A percentile compares a stretch with the other conserved stretches of the same genome.
These are phyloP conservation scores for Malus sieversii DNA, from an alignment of 306 rosid species.

Conservation along the genomic window DNA sequence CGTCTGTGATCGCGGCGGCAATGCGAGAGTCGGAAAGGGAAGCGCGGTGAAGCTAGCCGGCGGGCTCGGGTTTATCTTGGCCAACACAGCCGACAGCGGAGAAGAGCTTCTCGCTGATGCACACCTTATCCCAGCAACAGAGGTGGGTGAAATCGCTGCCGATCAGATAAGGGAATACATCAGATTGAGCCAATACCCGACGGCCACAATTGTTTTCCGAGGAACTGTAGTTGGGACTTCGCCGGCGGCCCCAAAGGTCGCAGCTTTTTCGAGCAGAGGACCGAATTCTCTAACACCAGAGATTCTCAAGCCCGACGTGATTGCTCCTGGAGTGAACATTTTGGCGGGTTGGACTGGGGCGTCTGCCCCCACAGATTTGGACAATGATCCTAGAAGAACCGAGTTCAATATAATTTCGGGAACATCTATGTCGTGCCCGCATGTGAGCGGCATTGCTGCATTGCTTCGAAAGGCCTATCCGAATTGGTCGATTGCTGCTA, in stretches of 20 bases:
- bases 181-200: slow-evolving; percentile 30
- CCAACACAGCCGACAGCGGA: slow-evolving; percentile 50
- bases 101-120: slow-evolving; percentile 86
- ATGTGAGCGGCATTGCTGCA: slow-evolving; percentile 83
- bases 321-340: slow-evolving; percentile 93
- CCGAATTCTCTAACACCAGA: slow-evolving; percentile 56
- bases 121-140: slow-evolving; percentile 69
- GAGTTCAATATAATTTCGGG: slow-evolving; percentile 90
- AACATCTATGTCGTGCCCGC: slow-evolving; percentile 95
- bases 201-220: slow-evolving; percentile 48
- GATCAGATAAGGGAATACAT: slow-evolving; percentile 53
- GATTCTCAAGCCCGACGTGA: slow-evolving; percentile 86
- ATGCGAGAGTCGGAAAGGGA: slow-evolving; percentile 80
- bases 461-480: slow-evolving; percentile 68
- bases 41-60: slow-evolving; percentile 68
- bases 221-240: slow-evolving; percentile 75
- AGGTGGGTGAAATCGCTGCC: slow-evolving; percentile 68
- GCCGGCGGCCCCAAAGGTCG: slow-evolving; percentile 72
- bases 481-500: slow-evolving; percentile 71
- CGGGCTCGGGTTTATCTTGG: slow-evolving; percentile 61
- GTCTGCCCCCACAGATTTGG: slow-evolving; percentile 62
- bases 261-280: slow-evolving; percentile 86
- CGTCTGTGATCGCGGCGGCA: slow-evolving; percentile 83
- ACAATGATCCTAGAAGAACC: slow-evolving; percentile 71
- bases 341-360: slow-evolving; percentile 87